These are phyloP conservation scores for Oleoguttula mirabilis DNA, from an alignment of 495 filamentous ascomycete genomes.

Conservation along the genomic window DNA sequence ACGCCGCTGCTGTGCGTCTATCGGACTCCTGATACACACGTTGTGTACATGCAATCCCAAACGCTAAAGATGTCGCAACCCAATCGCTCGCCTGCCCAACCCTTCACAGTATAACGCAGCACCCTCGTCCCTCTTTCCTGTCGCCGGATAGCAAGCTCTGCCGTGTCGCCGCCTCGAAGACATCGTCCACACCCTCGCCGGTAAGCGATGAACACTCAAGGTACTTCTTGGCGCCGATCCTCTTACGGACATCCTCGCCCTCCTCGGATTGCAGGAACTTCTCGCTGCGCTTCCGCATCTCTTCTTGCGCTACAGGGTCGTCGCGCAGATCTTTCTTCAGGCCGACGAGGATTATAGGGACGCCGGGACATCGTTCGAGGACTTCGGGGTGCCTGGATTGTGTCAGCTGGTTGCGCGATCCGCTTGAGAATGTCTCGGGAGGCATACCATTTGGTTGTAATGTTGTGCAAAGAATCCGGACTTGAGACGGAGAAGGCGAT, in stretches of 20 bases:
- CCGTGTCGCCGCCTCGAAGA: constrained; percentile 94
- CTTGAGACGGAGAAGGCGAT: constrained; percentile 95
- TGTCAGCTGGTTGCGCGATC: neutral
- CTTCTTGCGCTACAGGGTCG: constrained; percentile 84
- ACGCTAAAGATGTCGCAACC: too few relatives aligned
- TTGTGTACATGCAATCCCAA: too few relatives aligned
- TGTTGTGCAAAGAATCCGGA: constrained; percentile 93
- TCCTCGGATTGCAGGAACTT: constrained; percentile 72
- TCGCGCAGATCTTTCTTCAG: constrained; percentile 97
- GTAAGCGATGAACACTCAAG: constrained; percentile 93
- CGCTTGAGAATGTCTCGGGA: neutral
- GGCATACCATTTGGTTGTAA: constrained; percentile 98
- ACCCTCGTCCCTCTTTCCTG: constrained; percentile 56
- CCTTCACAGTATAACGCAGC: constrained; percentile 93
- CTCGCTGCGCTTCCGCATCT: constrained; percentile 91
- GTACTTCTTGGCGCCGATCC: constrained; percentile 88
- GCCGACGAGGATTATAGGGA: constrained; percentile 93
- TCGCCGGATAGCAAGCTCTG: constrained; percentile 90
- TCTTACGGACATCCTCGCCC: constrained; percentile 65
- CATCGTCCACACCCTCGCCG: constrained; percentile 97
- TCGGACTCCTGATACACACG: too few relatives aligned
- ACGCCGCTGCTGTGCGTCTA: too few relatives aligned
- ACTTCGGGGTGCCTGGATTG: constrained; percentile 48
- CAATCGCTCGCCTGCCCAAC: too few relatives aligned
- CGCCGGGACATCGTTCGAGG: constrained; percentile 79